Evolutionary conservation across 1,284 basidiomycete species (phyloP), one percentile per base, ranked within the genome.

Genomic region (Malassezia nana): DNA sequence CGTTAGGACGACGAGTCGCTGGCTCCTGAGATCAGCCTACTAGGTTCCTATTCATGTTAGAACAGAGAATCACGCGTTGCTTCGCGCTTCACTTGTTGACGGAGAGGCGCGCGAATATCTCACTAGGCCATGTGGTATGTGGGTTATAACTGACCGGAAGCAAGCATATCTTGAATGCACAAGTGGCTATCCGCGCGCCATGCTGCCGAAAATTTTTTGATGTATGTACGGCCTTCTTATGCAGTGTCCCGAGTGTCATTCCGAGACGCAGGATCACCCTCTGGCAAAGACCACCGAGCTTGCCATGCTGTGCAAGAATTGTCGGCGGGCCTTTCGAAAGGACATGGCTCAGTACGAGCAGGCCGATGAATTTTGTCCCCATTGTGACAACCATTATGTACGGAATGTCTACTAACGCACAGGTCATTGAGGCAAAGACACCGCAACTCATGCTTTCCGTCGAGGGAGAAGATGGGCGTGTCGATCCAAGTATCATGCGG

Each of bases 371-470:
- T 96, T 84, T 75, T 98, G 94, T 73, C 92, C 94, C 0, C 86
- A 95, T 76, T 96, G 92, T 74, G 90, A 94, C 75, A 96, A 98
- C 73, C 89, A 91, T 73, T 96, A 90, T 75, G 91, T 92, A 75
- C 67, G 85, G 79, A 13, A 7, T 33, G 22, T 5, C 33, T 7
- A 25, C 33, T n/a, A 24, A 32, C 16, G 16, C 13, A 32, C 65
- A 94, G 90, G 86, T 95, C 24, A 79, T 95, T 61, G 86, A 92
- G 35, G 91, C 91, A 6, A 94, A 94, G 76, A 89, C 84, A 20
- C 86, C 92, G 0, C 82, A 89, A 66, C 83, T 89, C 2, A 82
- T 86, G 39, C 75, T 95, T 2, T 83, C 84, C 1, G 83, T 94
- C 0, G 89, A 95, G 75, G 86, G 87, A 24, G 89, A 92, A 60